Evolutionary conservation across 2,329 filamentous ascomycete species (phyloP).

Genomic region (Lachnellula hyalina): DNA sequence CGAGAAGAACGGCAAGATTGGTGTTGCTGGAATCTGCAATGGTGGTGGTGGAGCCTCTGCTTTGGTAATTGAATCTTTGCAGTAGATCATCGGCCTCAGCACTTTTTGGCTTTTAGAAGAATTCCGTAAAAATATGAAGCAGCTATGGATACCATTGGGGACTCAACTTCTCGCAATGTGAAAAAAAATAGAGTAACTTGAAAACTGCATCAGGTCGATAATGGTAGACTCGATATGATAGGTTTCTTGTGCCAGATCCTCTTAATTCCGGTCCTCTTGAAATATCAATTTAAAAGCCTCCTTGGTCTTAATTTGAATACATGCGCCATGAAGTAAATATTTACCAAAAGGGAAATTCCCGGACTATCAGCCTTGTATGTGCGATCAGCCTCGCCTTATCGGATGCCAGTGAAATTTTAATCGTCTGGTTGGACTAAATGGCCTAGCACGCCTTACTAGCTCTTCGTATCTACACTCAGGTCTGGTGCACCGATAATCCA

Average conservation of each 20-base stretch:
- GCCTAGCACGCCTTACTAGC: too few species aligned
- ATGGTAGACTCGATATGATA: too few species aligned
- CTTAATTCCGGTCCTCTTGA: too few species aligned
- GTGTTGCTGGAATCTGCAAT: conserved; percentile 94
- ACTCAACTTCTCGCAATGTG: background rate
- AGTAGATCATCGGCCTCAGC: conserved; percentile 16
- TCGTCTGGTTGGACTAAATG: too few species aligned
- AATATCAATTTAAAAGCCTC: too few species aligned
- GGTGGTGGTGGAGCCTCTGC: conserved; percentile 94
- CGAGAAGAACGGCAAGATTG: conserved; percentile 90
- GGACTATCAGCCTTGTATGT: conserved; percentile 6
- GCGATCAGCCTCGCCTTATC: conserved; percentile 11
- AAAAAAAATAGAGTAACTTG: too few species aligned
- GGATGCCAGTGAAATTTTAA: conserved; percentile 2
- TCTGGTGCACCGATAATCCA: too few species aligned
- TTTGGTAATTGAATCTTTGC: conserved; percentile 69
- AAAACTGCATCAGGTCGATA: too few species aligned
- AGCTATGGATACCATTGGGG: background rate
- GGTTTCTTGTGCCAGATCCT: too few species aligned
- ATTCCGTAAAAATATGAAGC: background rate
- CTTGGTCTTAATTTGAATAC: too few species aligned
- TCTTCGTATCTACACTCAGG: too few species aligned
- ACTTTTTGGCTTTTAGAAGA: background rate
- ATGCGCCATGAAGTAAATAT: too few species aligned
- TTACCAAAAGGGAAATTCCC: background rate